Conservation (phyloP, 2,329 filamentous ascomycete species). For the Dothidotthia symphoricarpi region DNA sequence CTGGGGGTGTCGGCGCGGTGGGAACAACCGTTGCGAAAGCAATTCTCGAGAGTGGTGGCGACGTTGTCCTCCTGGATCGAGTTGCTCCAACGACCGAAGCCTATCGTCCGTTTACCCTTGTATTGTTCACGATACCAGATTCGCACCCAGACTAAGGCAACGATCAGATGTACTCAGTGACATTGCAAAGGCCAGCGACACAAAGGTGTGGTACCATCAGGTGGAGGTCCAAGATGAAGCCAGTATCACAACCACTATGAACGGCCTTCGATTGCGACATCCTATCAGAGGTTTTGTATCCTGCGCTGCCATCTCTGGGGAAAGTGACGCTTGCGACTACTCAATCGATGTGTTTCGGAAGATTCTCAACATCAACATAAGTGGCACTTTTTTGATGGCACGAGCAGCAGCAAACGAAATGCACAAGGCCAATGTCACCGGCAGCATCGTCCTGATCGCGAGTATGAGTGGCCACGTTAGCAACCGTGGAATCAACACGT, state of each 20-base stretch:
- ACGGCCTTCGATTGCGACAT: slow-evolving; percentile 9
- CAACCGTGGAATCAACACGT: slow-evolving; percentile 43
- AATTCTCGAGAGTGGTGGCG: slow-evolving; percentile 28
- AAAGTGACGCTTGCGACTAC: slow-evolving; percentile 36
- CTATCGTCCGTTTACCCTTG: too few relatives aligned
- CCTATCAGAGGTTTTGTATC: slow-evolving; percentile 29
- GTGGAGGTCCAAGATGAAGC: slow-evolving; percentile 25
- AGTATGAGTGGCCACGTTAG: slow-evolving; percentile 40
- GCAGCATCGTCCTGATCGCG: slow-evolving; percentile 42
- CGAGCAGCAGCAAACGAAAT: slow-evolving; percentile 37
- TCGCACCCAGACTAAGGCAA: too few relatives aligned
- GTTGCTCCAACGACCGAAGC: not conserved
- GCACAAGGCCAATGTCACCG: slow-evolving; percentile 27
- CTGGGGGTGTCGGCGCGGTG: slow-evolving; percentile 30
- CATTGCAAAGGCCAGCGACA: slow-evolving; percentile 7
- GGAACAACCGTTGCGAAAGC: slow-evolving; percentile 22
- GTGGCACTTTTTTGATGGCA: slow-evolving; percentile 39
- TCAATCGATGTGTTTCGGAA: slow-evolving; percentile 33
- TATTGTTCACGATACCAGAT: too few relatives aligned
- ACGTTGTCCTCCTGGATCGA: slow-evolving; percentile 24
- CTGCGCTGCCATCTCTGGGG: slow-evolving; percentile 32
- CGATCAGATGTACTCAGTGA: slow-evolving; percentile 6
- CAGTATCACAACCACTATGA: slow-evolving; percentile 13
- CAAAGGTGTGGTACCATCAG: slow-evolving; percentile 15
- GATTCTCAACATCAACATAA: slow-evolving; percentile 41